A percentile compares a stretch with the other conserved stretches of the same genome.
Evolutionary conservation across 495 filamentous ascomycete species (phyloP).

Genomic region (Pyrenopolyporus hunteri): DNA sequence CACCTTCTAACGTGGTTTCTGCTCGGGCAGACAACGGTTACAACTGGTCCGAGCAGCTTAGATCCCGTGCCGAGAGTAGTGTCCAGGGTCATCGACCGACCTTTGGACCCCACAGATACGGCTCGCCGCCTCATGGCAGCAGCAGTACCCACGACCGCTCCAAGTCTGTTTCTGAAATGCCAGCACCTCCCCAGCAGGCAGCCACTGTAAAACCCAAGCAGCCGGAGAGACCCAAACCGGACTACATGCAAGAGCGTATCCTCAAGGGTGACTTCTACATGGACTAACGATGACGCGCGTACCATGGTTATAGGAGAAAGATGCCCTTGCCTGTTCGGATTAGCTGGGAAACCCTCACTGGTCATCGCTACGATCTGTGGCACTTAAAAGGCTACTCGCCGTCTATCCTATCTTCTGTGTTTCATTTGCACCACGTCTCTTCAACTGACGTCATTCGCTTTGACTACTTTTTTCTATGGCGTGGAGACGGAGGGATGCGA

Average conservation of each 20-base stretch:
- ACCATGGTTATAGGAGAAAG: constrained; percentile 3
- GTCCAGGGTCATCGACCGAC: constrained; percentile 64
- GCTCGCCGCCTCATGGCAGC: constrained; percentile 36
- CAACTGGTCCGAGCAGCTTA: constrained; percentile 95
- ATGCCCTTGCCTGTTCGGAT: no score
- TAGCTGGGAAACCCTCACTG: no score
- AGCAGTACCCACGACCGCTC: constrained; percentile 62
- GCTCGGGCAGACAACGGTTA: constrained; percentile 80
- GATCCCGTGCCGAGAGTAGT: constrained; percentile 82
- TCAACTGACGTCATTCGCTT: constrained; percentile 35
- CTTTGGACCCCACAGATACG: constrained; percentile 52
- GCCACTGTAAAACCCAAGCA: constrained; percentile 50
- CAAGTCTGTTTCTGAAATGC: constrained; percentile 74
- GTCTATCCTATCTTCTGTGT: constrained; percentile 16
- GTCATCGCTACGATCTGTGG: no score
- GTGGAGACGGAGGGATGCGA: constrained; percentile 19
- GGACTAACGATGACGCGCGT: constrained; percentile 65
- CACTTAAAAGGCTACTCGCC: neutral
- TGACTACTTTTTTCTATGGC: constrained; percentile 24
- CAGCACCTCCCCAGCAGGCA: constrained; percentile 61
- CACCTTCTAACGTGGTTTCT: constrained; percentile 64
- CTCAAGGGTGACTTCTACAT: constrained; percentile 97
- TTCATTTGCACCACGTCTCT: constrained; percentile 24
- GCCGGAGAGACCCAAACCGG: constrained; percentile 71
- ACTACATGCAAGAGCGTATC: constrained; percentile 94